phyloP scores from a whole-genome alignment of 345 rosid genomes.

The Heritiera littoralis region DNA sequence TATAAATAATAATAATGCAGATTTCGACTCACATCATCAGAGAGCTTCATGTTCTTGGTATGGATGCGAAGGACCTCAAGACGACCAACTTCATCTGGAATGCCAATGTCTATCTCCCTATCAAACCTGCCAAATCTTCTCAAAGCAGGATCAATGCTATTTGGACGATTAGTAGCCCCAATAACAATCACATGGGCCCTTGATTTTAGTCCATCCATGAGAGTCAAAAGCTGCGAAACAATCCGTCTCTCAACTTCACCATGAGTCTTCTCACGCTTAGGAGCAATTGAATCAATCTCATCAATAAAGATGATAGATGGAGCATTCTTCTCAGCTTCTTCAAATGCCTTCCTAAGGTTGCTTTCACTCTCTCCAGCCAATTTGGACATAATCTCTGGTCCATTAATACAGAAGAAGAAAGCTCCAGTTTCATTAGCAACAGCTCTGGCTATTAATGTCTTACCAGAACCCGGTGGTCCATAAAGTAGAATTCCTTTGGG shows the following conservation, averaged over 20 bases:
- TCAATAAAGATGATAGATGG: conserved; percentile 71
- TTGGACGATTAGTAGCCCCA: conserved; percentile 54
- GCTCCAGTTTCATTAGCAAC: conserved; percentile 78
- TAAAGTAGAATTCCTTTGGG: conserved; percentile 73
- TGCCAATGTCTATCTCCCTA: conserved; percentile 53
- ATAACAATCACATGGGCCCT: conserved; percentile 52
- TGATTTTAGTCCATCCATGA: conserved; percentile 54
- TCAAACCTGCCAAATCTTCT: conserved; percentile 59
- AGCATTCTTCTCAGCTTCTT: conserved; percentile 64
- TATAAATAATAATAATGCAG: not conserved
- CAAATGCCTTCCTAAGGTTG: conserved; percentile 72
- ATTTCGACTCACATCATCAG: conserved; percentile 41
- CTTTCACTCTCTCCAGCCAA: conserved; percentile 81
- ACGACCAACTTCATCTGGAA: conserved; percentile 53
- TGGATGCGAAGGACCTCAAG: conserved; percentile 59
- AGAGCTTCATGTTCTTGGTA: conserved; percentile 54
- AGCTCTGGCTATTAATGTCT: conserved; percentile 67
- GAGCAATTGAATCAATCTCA: conserved; percentile 71
- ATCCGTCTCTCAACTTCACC: conserved; percentile 70
- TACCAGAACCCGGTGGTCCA: conserved; percentile 62
- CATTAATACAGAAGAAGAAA: conserved; percentile 70
- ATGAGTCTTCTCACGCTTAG: conserved; percentile 65
- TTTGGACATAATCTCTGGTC: conserved; percentile 75
- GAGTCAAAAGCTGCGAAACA: conserved; percentile 62
- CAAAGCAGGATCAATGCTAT: conserved; percentile 51